A percentile compares a stretch with the other conserved stretches of the same genome.
phyloP scores from a whole-genome alignment of 257 asterid genomes.

The Nicotiana sylvestris region DNA sequence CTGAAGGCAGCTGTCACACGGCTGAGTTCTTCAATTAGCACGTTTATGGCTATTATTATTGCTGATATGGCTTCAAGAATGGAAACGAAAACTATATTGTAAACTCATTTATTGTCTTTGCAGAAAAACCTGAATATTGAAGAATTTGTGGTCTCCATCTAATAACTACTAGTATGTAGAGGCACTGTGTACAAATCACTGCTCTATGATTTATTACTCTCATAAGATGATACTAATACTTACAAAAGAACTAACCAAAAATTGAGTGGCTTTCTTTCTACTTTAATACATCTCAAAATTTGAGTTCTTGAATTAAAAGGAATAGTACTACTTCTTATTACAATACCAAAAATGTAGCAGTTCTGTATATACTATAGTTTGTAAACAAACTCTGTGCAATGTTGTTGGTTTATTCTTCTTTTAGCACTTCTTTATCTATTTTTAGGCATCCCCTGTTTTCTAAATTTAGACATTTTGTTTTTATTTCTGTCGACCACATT shows the following conservation, averaged over 20 bases:
- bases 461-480: neutral
- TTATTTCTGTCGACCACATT: neutral
- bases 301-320: no score
- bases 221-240: neutral
- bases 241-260: no score
- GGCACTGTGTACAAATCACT: no score
- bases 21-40: neutral
- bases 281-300: no score
- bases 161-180: no score
- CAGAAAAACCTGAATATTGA: neutral
- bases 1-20: neutral
- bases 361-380: neutral
- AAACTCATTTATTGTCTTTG: neutral
- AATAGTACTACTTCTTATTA: no score
- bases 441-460: neutral
- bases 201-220: neutral
- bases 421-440: neutral
- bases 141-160: no score
- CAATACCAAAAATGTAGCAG: no score
- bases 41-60: no score
- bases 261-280: neutral
- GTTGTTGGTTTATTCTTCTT: neutral
- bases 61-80: no score
- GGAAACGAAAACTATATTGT: neutral
- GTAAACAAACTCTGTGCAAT: neutral